A percentile compares a stretch with the other conserved stretches of the same genome.
Conservation (phyloP, 495 filamentous ascomycete genomes). For the Lepidopterella palustris region DNA sequence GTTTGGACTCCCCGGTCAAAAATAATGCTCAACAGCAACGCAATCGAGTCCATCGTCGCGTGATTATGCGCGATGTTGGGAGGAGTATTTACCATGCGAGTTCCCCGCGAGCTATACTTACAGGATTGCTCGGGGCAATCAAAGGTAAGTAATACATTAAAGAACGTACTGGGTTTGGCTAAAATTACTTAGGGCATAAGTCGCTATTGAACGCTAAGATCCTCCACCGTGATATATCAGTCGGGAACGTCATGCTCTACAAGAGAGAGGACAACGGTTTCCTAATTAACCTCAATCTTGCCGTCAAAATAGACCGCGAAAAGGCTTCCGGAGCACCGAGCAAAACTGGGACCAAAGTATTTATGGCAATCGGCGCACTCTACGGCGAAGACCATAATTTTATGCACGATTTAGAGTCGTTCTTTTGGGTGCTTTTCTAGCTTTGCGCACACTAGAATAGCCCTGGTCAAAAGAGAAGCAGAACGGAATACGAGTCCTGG, state of each 20-base stretch:
- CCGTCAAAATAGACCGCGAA: slow-evolving; percentile 26
- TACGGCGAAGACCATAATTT: slow-evolving; percentile 1
- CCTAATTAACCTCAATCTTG: slow-evolving; percentile 38
- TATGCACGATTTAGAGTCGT: slow-evolving; percentile 6
- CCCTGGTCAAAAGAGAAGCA: neutral
- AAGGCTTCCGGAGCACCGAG: slow-evolving; percentile 24
- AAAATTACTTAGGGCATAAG: neutral
- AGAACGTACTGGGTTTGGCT: neutral
- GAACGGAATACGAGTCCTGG: neutral
- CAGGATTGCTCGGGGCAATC: neutral
- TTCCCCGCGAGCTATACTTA: neutral
- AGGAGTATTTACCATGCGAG: neutral
- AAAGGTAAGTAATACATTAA: neutral
- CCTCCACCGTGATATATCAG: neutral
- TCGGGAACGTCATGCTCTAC: neutral
- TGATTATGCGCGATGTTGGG: neutral
- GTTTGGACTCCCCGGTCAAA: neutral
- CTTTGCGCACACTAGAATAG: neutral
- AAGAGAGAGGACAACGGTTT: slow-evolving; percentile 10
- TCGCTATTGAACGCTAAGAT: neutral
- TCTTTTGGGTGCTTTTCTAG: slow-evolving; percentile 6
- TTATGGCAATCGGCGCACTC: slow-evolving; percentile 31
- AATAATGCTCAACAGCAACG: neutral
- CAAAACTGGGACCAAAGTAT: slow-evolving; percentile 36
- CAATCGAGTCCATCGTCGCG: neutral